Evolutionary conservation across 2,329 filamentous ascomycete species (phyloP).

Genomic region (Verticillium dahliae): DNA sequence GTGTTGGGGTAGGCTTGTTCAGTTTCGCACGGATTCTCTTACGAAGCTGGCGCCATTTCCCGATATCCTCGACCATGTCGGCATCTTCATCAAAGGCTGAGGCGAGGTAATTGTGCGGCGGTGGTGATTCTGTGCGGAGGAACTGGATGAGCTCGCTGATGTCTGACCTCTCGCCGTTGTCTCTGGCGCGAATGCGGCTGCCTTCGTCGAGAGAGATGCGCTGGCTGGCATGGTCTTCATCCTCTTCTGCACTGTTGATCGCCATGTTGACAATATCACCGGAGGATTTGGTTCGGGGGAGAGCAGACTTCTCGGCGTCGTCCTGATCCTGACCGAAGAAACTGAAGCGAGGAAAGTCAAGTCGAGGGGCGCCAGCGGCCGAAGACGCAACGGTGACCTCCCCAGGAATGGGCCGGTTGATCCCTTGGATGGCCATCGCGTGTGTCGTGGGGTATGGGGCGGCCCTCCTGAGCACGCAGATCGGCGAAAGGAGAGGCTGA

Average conservation of each 20-base stretch:
- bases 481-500: neutral
- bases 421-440: neutral
- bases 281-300: constrained; percentile 9
- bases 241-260: neutral
- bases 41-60: constrained; percentile 33
- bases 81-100: constrained; percentile 18
- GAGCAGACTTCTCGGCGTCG: constrained; percentile 5
- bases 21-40: constrained; percentile 23
- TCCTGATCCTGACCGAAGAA: constrained; percentile 7
- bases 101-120: constrained; percentile 4
- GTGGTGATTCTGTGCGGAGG: constrained; percentile 6
- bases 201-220: neutral
- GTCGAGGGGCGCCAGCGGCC: constrained; percentile 6
- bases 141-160: constrained; percentile 12
- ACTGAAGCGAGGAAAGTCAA: constrained; percentile 9
- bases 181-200: constrained; percentile 8
- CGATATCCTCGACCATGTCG: constrained; percentile 20
- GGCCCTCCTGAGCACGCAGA: neutral
- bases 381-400: constrained; percentile 11
- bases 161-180: constrained; percentile 7
- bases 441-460: neutral
- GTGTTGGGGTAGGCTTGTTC: constrained; percentile 11
- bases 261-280: constrained; percentile 8
- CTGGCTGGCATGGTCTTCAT: constrained; percentile 1
- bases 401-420: neutral